phyloP scores from a whole-genome alignment of 2,329 filamentous ascomycete species.

The Calonectria ilicicola region DNA sequence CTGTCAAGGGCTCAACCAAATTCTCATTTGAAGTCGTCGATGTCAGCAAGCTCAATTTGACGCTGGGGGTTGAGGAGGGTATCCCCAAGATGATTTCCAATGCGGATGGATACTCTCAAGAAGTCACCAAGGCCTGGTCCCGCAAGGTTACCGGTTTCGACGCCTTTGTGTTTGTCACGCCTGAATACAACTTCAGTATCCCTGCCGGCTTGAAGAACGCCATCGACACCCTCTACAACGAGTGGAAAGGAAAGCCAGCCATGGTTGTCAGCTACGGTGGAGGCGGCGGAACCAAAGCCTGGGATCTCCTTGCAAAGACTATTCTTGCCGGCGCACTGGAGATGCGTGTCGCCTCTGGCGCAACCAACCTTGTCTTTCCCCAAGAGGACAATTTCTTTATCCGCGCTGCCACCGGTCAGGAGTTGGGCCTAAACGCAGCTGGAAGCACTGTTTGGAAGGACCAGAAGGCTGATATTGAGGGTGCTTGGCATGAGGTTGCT shows the following conservation, averaged over 20 bases:
- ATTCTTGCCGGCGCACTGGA: not conserved
- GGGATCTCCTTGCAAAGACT: not conserved
- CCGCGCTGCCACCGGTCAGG: not conserved
- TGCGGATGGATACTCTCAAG: not conserved
- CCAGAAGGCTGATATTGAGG: not conserved
- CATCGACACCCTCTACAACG: constrained; percentile 66
- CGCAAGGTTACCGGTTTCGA: constrained; percentile 54
- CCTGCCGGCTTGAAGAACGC: constrained; percentile 70
- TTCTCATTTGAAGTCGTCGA: not conserved
- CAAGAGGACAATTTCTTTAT: not conserved
- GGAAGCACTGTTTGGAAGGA: not conserved
- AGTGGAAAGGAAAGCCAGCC: constrained; percentile 20
- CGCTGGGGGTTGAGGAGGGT: not conserved
- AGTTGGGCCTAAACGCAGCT: not conserved
- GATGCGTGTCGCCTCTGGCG: not conserved
- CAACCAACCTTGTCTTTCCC: not conserved
- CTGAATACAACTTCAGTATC: constrained; percentile 68
- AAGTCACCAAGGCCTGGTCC: constrained; percentile 6
- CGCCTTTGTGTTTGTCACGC: constrained; percentile 60
- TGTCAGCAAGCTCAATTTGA: not conserved
- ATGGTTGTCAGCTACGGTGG: constrained; percentile 15
- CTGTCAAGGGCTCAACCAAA: not conserved
- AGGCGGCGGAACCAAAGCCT: not conserved
- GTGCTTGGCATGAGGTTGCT: not conserved
- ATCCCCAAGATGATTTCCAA: constrained; percentile 2